A percentile compares a stretch with the other conserved stretches of the same genome.
These are phyloP conservation scores for Solanum appendiculatum DNA, from an alignment of 257 asterid species.

Conservation along the genomic window DNA sequence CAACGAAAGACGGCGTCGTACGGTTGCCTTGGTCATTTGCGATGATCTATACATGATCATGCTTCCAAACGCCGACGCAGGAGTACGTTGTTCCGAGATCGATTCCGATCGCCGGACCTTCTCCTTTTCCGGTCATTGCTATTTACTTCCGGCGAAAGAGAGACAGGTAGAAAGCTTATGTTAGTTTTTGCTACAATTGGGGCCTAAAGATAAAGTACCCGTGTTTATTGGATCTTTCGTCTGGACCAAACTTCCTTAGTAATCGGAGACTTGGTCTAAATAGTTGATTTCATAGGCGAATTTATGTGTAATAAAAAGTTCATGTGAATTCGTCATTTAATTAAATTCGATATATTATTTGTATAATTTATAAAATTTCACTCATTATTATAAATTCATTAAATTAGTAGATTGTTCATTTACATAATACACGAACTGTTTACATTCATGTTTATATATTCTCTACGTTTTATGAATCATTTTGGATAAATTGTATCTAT, in stretches of 20 bases:
- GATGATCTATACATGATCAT: neutral
- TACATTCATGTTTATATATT: no score
- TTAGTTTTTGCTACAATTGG: neutral
- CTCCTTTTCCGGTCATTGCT: neutral
- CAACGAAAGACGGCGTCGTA: neutral
- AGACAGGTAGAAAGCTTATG: no score
- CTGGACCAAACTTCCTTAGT: neutral
- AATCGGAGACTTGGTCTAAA: neutral
- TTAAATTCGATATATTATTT: no score
- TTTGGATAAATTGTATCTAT: no score
- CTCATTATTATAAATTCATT: no score
- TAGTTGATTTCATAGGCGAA: neutral
- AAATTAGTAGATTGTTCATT: no score
- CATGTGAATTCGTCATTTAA: no score
- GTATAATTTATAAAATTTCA: no score
- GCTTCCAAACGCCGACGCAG: neutral
- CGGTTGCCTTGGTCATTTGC: neutral
- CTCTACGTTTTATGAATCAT: no score
- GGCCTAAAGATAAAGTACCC: neutral
- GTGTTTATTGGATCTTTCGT: neutral
- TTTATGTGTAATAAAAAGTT: no score
- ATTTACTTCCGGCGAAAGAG: neutral
- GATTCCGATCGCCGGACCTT: slow-evolving; percentile 1
- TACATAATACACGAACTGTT: no score
- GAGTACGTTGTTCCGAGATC: neutral